phyloP scores from a whole-genome alignment of 441 rosid genomes.

The Erodium trifolium region DNA sequence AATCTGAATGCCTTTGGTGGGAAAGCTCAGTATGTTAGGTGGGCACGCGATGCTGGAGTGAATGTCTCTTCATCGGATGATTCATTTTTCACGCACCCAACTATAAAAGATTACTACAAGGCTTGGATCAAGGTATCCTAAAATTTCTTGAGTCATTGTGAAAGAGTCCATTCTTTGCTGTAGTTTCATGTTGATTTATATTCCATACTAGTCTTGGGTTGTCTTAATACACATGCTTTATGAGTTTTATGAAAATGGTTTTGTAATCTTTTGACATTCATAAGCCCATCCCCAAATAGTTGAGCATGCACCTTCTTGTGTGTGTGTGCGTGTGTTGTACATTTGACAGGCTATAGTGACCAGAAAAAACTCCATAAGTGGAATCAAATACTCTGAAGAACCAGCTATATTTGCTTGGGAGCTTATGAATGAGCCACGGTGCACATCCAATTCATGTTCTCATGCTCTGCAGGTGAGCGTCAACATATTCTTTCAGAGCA shows the following conservation, averaged over 20 bases:
- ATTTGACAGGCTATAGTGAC: conserved; percentile 30
- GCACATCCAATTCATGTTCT: conserved; percentile 34
- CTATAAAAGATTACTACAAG: conserved; percentile 32
- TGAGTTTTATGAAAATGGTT: no score
- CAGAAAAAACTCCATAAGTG: conserved; percentile 40
- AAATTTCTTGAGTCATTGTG: not conserved
- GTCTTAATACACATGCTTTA: no score
- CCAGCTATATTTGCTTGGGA: conserved; percentile 56
- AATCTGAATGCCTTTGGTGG: conserved; percentile 45
- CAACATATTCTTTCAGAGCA: conserved; percentile 5
- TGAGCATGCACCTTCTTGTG: not conserved
- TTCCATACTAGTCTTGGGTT: no score
- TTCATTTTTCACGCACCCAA: conserved; percentile 31
- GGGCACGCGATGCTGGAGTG: conserved; percentile 36
- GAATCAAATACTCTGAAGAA: conserved; percentile 36
- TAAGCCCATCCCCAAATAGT: not conserved
- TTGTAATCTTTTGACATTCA: no score
- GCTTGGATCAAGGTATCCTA: conserved; percentile 30
- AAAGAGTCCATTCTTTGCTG: not conserved
- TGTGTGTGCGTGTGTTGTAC: not conserved
- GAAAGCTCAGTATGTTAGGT: conserved; percentile 45
- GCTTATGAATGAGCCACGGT: conserved; percentile 49
- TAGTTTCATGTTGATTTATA: not conserved
- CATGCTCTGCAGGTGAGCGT: conserved; percentile 36
- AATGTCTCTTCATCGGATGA: conserved; percentile 26